A percentile compares a stretch with the other conserved stretches of the same genome.
Evolutionary conservation across 306 rosid species (phyloP).

Genomic region (Spatholobus suberectus): DNA sequence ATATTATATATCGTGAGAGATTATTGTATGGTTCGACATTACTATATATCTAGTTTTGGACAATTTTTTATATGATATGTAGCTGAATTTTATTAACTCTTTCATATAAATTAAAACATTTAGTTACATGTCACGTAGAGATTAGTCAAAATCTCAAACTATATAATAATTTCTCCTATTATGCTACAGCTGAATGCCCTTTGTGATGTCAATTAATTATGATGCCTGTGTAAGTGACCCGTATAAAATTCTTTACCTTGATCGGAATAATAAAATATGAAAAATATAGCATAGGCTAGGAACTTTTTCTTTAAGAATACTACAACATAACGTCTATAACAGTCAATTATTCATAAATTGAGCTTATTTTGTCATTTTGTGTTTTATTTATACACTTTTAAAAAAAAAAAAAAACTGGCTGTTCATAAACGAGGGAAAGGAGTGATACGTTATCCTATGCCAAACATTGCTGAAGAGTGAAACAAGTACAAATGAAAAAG

Average conservation of each 20-base stretch:
- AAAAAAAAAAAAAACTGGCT: not conserved
- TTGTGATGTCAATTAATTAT: not conserved
- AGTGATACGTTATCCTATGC: constrained; percentile 14
- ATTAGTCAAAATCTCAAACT: too few relatives aligned
- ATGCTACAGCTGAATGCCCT: not conserved
- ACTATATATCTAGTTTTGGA: too few relatives aligned
- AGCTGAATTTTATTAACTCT: too few relatives aligned
- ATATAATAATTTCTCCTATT: not conserved
- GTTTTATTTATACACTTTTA: not conserved
- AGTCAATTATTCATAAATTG: not conserved
- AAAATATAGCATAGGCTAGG: not conserved
- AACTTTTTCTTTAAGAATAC: not conserved
- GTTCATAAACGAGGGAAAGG: not conserved
- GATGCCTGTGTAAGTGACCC: not conserved
- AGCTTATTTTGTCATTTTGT: not conserved
- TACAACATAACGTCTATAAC: not conserved
- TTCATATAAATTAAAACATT: too few relatives aligned
- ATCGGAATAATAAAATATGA: not conserved
- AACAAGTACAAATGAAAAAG: constrained; percentile 35
- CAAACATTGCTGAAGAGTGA: constrained; percentile 34
- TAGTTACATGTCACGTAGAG: too few relatives aligned
- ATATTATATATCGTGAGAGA: too few relatives aligned
- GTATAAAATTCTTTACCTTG: not conserved
- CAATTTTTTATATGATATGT: too few relatives aligned
- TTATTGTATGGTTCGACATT: too few relatives aligned